Evolutionary conservation across 2,329 filamentous ascomycete species (phyloP).

Genomic region (Fusarium sp.): DNA sequence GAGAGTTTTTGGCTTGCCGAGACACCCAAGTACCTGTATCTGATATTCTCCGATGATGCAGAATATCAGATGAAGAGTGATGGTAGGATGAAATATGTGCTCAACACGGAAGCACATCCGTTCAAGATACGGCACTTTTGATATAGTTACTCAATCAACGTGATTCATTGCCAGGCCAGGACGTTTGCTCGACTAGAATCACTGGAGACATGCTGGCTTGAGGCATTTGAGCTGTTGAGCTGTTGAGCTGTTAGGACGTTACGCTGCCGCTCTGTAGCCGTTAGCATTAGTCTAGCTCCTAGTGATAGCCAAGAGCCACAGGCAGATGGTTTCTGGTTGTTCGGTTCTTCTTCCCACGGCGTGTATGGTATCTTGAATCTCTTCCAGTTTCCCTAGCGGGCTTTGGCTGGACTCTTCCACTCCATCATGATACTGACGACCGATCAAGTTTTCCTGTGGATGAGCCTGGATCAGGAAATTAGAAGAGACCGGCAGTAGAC

Average conservation of each 20-base stretch:
- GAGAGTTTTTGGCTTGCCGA: conserved; percentile 39
- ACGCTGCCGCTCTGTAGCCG: no score
- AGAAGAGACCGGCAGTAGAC: background rate
- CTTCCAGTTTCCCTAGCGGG: background rate
- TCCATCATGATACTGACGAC: no score
- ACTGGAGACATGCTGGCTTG: no score
- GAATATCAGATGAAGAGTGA: conserved; percentile 30
- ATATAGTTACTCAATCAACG: background rate
- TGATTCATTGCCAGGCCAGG: no score
- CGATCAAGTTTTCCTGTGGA: background rate
- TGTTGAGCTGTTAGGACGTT: no score
- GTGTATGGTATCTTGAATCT: background rate
- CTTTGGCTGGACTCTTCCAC: background rate
- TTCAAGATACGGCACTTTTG: background rate
- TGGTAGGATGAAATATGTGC: conserved; percentile 31
- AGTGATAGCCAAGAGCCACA: no score
- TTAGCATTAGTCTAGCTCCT: no score
- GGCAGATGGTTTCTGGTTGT: no score
- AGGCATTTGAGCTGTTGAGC: no score
- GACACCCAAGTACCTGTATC: conserved; percentile 36
- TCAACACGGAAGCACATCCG: conserved; percentile 35
- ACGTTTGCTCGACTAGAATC: no score
- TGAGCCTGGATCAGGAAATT: background rate
- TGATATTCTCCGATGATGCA: conserved; percentile 31
- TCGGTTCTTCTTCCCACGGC: no score